Evolutionary conservation across 2,329 filamentous ascomycete species (phyloP).

Genomic region (Colletotrichum noveboracense): DNA sequence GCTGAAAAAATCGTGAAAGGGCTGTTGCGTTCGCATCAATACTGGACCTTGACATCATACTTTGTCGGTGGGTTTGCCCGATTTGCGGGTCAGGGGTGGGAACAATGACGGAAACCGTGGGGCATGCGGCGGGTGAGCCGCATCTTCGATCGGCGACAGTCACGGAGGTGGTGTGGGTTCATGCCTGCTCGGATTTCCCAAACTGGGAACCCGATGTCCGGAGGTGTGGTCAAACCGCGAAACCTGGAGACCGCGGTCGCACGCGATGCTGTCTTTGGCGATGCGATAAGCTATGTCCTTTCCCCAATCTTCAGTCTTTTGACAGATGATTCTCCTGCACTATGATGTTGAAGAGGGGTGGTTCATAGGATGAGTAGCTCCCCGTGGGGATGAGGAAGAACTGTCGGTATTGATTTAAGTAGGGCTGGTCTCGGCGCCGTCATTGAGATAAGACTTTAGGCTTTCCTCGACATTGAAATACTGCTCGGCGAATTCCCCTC

Average conservation of each 20-base stretch:
- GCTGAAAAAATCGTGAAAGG: neutral
- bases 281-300: neutral
- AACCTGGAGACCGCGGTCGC: neutral
- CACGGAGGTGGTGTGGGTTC: neutral
- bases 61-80: neutral
- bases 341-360: neutral
- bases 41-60: constrained; percentile 16
- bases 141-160: neutral
- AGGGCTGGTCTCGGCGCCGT: neutral
- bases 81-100: constrained; percentile 11
- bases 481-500: neutral
- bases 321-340: neutral
- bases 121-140: neutral
- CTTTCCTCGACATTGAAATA: neutral
- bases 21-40: neutral
- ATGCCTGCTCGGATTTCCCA: neutral
- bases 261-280: neutral
- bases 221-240: neutral
- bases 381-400: neutral
- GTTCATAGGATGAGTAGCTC: neutral
- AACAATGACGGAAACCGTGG: constrained; percentile 19
- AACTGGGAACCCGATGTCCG: neutral
- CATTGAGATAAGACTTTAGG: neutral
- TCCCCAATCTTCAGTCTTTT: neutral
- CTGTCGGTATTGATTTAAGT: neutral